phyloP scores from a whole-genome alignment of 1,284 basidiomycete species.

The Trichosporon faecale region DNA sequence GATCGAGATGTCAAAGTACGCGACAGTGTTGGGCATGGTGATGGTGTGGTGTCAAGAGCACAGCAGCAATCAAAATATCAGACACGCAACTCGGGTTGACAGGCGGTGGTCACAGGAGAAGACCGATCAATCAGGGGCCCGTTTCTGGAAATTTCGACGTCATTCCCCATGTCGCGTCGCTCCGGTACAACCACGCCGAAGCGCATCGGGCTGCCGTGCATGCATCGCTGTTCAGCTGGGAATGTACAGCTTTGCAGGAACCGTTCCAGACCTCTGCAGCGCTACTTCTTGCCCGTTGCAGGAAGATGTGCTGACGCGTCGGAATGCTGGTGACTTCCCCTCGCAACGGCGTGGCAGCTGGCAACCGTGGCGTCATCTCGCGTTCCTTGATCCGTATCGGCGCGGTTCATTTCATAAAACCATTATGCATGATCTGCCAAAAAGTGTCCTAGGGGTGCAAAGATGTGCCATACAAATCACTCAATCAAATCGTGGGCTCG shows the following conservation, averaged over 20 bases:
- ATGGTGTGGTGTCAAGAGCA: background rate
- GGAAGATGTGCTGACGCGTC: background rate
- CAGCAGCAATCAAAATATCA: background rate
- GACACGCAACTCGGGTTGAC: background rate
- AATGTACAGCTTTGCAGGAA: background rate
- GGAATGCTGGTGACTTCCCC: background rate
- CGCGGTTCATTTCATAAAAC: background rate
- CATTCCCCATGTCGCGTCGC: background rate
- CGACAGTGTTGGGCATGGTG: constrained; percentile 52
- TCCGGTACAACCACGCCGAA: too few relatives aligned
- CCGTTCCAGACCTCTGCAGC: background rate
- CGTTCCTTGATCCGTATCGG: background rate
- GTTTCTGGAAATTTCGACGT: constrained; percentile 13
- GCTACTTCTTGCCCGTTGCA: background rate
- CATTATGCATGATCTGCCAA: background rate
- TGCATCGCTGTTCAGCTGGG: background rate
- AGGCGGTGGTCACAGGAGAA: background rate
- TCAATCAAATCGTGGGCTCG: constrained; percentile 1
- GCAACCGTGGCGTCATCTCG: background rate
- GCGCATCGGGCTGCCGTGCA: background rate
- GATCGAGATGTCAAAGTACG: constrained; percentile 74
- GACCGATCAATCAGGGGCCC: background rate
- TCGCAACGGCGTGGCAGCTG: background rate
- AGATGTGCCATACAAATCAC: background rate
- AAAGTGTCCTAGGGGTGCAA: background rate